A percentile compares a stretch with the other conserved stretches of the same genome.
Conservation (phyloP, 345 rosid genomes). For the Brassica nigra region DNA sequence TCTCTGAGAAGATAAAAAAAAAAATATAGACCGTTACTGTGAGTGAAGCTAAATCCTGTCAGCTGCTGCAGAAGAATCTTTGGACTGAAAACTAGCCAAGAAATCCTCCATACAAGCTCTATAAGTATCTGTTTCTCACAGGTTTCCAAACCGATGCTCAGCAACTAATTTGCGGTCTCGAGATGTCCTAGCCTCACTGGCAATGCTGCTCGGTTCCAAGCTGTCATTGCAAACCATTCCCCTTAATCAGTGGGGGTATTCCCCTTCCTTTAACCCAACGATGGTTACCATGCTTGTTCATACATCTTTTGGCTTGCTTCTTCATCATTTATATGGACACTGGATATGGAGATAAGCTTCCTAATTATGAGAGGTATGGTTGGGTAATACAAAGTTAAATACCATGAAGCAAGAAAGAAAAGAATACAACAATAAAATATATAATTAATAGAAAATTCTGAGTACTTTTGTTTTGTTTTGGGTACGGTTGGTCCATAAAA, state of each 20-base stretch:
- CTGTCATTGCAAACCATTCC: no score
- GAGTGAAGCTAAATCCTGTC: not conserved
- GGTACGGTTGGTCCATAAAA: constrained; percentile 37
- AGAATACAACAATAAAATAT: constrained; percentile 48
- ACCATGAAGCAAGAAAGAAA: constrained; percentile 4
- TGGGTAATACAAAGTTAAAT: no score
- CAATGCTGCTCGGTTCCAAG: no score
- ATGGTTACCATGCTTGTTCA: no score
- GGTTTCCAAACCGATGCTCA: constrained; percentile 63
- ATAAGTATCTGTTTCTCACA: constrained; percentile 74
- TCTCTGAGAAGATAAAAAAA: no score
- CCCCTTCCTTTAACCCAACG: no score
- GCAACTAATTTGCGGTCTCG: constrained; percentile 42
- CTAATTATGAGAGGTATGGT: no score
- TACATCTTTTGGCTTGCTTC: no score
- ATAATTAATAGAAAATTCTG: constrained; percentile 47
- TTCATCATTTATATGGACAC: no score
- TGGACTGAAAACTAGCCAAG: constrained; percentile 51
- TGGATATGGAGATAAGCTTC: no score
- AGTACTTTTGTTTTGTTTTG: constrained; percentile 32
- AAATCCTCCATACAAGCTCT: constrained; percentile 83
- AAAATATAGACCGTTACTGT: not conserved
- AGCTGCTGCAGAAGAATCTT: constrained; percentile 28
- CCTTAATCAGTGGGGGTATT: no score
- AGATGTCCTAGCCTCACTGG: no score